Evolutionary conservation across 2,329 filamentous ascomycete species (phyloP).

Genomic region (Arthrinium puccinioides): DNA sequence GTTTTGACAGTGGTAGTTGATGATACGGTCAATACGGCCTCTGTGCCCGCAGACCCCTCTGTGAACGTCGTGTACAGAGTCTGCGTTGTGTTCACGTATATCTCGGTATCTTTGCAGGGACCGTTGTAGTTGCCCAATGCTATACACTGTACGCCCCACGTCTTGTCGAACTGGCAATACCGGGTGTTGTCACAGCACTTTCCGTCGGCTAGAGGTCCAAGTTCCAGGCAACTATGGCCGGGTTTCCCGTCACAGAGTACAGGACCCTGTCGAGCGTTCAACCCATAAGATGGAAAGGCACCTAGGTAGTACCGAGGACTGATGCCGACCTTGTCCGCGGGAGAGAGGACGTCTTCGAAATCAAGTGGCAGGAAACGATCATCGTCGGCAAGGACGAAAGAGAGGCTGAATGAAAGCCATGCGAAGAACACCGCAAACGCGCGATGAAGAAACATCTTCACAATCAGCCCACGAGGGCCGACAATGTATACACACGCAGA

Average conservation of each 20-base stretch:
- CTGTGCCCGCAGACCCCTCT: no score
- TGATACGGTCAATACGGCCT: constrained; percentile 10
- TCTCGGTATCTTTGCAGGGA: constrained; percentile 19
- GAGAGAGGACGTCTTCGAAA: no score
- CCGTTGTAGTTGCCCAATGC: constrained; percentile 20
- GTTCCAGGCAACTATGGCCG: constrained; percentile 3
- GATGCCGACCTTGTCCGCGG: neutral
- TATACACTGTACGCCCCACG: constrained; percentile 20
- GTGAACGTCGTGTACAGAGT: no score
- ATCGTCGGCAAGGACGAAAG: no score
- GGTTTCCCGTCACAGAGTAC: neutral
- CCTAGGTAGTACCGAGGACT: constrained; percentile 4
- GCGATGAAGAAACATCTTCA: no score
- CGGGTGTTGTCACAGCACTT: constrained; percentile 17
- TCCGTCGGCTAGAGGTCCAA: neutral
- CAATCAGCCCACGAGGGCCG: no score
- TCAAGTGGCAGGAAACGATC: no score
- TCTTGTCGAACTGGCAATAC: constrained; percentile 10
- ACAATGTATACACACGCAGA: no score
- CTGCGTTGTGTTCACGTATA: constrained; percentile 16
- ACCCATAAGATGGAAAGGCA: neutral
- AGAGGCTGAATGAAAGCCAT: no score
- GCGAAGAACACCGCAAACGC: no score
- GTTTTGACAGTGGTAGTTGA: constrained; percentile 16
- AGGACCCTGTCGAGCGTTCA: constrained; percentile 1